Evolutionary conservation across 2,329 filamentous ascomycete species (phyloP).

Genomic region (Nothopassalora personata): DNA sequence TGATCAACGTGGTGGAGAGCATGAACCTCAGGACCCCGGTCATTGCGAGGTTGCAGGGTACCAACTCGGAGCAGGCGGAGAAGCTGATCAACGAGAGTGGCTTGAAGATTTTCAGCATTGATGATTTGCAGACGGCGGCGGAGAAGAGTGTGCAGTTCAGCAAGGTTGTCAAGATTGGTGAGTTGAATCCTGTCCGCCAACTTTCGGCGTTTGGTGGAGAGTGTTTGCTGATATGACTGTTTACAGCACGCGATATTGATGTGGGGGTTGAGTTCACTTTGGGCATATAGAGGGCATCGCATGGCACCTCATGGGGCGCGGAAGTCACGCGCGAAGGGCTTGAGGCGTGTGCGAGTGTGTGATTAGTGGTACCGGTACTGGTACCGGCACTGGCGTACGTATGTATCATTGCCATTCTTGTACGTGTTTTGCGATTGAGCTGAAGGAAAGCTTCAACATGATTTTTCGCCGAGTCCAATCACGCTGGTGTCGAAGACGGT

Average conservation of each 20-base stretch:
- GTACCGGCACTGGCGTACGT: not conserved
- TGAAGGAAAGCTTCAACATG: not conserved
- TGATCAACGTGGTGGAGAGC: constrained; percentile 89
- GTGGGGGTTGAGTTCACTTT: constrained; percentile 93
- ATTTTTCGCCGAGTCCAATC: not conserved
- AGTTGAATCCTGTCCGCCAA: constrained; percentile 35
- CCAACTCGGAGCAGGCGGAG: constrained; percentile 94
- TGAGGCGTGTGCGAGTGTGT: not conserved
- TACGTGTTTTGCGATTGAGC: not conserved
- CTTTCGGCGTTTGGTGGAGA: constrained; percentile 3
- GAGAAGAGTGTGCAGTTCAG: constrained; percentile 99
- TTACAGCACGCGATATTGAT: constrained; percentile 81
- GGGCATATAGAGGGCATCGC: constrained; percentile 65
- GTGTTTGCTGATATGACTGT: constrained; percentile 21
- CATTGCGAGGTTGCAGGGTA: constrained; percentile 94
- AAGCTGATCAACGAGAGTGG: constrained; percentile 92
- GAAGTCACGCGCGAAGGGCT: not conserved
- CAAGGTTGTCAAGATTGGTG: constrained; percentile 97
- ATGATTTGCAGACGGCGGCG: constrained; percentile 92
- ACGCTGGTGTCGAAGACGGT: no score
- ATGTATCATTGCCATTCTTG: not conserved
- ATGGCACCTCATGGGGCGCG: not conserved
- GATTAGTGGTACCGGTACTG: not conserved
- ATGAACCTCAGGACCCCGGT: constrained; percentile 97
- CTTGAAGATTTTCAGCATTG: constrained; percentile 99